These are phyloP conservation scores for Neoboletus brunneissimus DNA, from an alignment of 768 basidiomycete genomes.

Conservation along the genomic window DNA sequence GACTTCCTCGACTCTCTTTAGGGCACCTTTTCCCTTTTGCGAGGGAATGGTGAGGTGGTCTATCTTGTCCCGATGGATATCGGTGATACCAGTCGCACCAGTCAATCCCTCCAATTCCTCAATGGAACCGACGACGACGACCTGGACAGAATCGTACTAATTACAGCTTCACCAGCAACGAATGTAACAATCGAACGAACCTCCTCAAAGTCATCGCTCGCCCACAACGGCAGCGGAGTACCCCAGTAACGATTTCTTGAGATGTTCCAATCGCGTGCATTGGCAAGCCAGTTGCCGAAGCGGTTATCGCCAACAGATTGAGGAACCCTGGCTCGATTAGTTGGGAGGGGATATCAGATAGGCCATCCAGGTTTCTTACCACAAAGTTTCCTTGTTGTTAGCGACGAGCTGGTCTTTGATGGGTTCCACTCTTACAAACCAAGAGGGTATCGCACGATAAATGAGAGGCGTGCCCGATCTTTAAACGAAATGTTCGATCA, in stretches of 20 bases:
- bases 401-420: constrained; percentile 83
- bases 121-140: constrained; percentile 85
- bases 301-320: constrained; percentile 85
- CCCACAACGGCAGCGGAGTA: constrained; percentile 96
- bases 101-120: constrained; percentile 83
- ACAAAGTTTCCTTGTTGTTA: constrained; percentile 88
- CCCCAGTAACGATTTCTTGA: constrained; percentile 99
- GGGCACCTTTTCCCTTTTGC: constrained; percentile 74
- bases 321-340: constrained; percentile 69
- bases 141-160: constrained; percentile 38
- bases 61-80: constrained; percentile 92
- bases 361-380: constrained; percentile 45
- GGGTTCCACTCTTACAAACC: constrained; percentile 90
- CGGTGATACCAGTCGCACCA: constrained; percentile 78
- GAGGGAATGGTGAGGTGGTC: constrained; percentile 97
- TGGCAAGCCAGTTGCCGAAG: constrained; percentile 96
- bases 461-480: constrained; percentile 95
- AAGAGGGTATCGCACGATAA: constrained; percentile 92
- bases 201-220: constrained; percentile 88
- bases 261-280: constrained; percentile 99
- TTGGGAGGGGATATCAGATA: constrained; percentile 1
- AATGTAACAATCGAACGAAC: constrained; percentile 27
- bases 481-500: neutral
- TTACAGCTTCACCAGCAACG: neutral
- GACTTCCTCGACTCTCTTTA: constrained; percentile 94